Percentiles rank a stretch among this genome's conserved stretches.
phyloP scores from a whole-genome alignment of 768 basidiomycete species.

The Podaxis pistillaris region DNA sequence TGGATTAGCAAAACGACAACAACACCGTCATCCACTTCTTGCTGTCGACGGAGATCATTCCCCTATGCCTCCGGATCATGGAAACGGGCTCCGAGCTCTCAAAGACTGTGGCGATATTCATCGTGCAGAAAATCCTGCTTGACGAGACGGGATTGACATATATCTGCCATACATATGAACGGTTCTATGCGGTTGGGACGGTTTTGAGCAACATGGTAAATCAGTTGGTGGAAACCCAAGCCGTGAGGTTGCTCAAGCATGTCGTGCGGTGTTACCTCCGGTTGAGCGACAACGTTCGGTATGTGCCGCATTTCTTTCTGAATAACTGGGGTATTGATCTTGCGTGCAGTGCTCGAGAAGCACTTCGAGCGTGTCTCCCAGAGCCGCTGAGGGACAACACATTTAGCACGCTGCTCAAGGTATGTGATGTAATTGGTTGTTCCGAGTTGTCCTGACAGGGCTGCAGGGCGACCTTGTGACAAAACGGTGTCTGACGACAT shows the following conservation, averaged over 20 bases:
- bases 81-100: slow-evolving; percentile 98
- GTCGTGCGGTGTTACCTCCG: slow-evolving; percentile 97
- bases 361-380: slow-evolving; percentile 91
- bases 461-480: slow-evolving; percentile 95
- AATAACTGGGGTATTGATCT: slow-evolving; percentile 5
- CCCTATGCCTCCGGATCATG: slow-evolving; percentile 98
- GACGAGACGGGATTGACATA: slow-evolving; percentile 98
- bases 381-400: slow-evolving; percentile 94
- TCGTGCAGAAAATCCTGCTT: slow-evolving; percentile 96
- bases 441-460: slow-evolving; percentile 19
- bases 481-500: slow-evolving; percentile 87
- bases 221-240: slow-evolving; percentile 96
- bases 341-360: slow-evolving; percentile 81
- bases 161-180: slow-evolving; percentile 99
- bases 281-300: slow-evolving; percentile 94
- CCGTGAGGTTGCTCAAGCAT: slow-evolving; percentile 93
- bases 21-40: slow-evolving; percentile 98
- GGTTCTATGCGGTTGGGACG: slow-evolving; percentile 98
- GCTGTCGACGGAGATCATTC: slow-evolving; percentile 98
- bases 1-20: slow-evolving; percentile 93
- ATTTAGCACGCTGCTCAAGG: slow-evolving; percentile 89
- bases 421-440: slow-evolving; percentile 26
- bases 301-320: slow-evolving; percentile 24
- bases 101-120: slow-evolving; percentile 99
- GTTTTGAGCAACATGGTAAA: slow-evolving; percentile 99